phyloP scores from a whole-genome alignment of 176 grass and related monocot species.

The Eleusine indica region DNA sequence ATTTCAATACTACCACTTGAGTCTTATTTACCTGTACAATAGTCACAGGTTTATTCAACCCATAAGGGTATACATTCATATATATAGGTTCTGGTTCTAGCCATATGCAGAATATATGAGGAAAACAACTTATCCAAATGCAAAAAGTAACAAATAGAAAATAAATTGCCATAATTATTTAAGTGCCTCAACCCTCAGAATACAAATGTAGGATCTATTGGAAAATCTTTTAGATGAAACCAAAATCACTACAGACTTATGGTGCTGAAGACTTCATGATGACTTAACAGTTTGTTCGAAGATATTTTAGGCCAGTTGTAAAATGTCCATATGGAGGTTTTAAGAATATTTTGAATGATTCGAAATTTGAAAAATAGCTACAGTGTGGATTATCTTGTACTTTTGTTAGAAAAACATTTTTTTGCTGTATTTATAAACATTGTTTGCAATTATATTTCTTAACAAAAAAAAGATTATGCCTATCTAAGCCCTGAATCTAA shows the following conservation, averaged over 20 bases:
- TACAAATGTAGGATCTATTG: constrained; percentile 20
- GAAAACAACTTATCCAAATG: constrained; percentile 6
- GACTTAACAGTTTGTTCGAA: neutral
- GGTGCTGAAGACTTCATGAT: constrained; percentile 2
- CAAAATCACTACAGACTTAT: neutral
- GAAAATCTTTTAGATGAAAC: constrained; percentile 17
- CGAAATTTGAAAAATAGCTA: constrained; percentile 23
- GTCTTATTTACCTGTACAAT: constrained; percentile 8
- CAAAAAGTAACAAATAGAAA: neutral
- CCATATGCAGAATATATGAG: neutral
- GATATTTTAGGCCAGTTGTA: neutral
- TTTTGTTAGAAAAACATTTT: neutral
- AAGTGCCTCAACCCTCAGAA: neutral
- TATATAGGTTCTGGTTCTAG: neutral
- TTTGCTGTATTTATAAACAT: neutral
- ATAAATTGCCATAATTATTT: constrained; percentile 10
- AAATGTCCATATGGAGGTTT: neutral
- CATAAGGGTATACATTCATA: neutral
- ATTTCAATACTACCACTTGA: neutral
- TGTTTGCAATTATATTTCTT: neutral
- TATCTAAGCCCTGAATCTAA: constrained; percentile 9
- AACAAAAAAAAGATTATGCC: neutral
- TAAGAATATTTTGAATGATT: neutral
- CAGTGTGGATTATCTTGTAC: neutral
- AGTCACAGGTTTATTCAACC: neutral